phyloP scores from a whole-genome alignment of 2,329 filamentous ascomycete species.

The Chaetomiaceae sp. region DNA sequence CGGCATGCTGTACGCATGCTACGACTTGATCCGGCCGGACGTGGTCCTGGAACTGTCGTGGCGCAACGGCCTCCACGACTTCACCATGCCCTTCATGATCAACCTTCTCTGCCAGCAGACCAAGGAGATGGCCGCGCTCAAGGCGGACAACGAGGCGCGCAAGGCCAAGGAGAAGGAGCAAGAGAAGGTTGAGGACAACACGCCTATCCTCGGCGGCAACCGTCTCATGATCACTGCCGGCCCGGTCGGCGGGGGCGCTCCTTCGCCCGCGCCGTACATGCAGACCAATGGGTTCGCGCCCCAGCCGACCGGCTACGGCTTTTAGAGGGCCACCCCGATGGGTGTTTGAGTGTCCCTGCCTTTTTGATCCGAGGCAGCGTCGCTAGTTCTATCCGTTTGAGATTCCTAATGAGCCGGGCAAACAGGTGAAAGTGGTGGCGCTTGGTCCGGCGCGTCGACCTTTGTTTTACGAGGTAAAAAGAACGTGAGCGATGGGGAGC shows the following conservation, averaged over 20 bases:
- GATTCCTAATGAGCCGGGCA: background rate
- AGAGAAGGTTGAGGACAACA: constrained; percentile 85
- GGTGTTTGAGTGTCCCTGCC: constrained; percentile 20
- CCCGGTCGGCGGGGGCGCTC: constrained; percentile 53
- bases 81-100: constrained; percentile 99
- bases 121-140: constrained; percentile 74
- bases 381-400: constrained; percentile 21
- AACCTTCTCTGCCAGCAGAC: constrained; percentile 93
- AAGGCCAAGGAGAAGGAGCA: constrained; percentile 38
- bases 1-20: constrained; percentile 99
- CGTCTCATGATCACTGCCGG: constrained; percentile 96
- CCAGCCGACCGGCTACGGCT: constrained; percentile 76
- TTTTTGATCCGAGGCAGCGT: constrained; percentile 17
- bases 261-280: constrained; percentile 59
- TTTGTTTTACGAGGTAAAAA: background rate
- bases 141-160: constrained; percentile 84
- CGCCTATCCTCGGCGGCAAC: constrained; percentile 83
- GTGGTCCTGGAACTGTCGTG: constrained; percentile 94
- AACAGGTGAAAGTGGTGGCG: constrained; percentile 6
- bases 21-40: constrained; percentile 91
- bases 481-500: background rate
- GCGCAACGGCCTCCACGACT: constrained; percentile 91
- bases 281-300: constrained; percentile 86
- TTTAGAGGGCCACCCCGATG: constrained; percentile 39
- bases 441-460: background rate